Base-by-base conservation (phyloP, 345 rosid genomes). In the Boechera retrofracta region DNA sequence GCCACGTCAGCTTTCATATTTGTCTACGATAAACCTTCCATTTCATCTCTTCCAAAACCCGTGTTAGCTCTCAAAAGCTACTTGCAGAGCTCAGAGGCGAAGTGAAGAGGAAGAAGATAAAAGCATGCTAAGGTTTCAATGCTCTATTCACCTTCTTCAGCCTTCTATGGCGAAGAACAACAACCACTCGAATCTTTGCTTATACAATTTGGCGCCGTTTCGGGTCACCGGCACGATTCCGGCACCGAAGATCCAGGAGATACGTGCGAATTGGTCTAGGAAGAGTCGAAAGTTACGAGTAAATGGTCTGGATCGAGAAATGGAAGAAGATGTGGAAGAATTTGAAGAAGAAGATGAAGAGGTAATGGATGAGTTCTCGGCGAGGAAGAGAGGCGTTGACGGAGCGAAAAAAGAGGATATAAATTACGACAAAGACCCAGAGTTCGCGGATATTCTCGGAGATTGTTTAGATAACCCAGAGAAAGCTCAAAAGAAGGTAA, bases 391-490 rank as follows among this genome's bases (percentile, higher is more conserved):
- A 61, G 67, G 77, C 13, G 77, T 76, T 28, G 87, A 73, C 48
- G 49, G 83, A 71, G 87, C 89, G 45, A 79, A 83, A 33, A 82
- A 78, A 58, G 86, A 83, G 4, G 87, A 85, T 33, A 85, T 75
- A 26, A 83, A 87, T 58, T 90, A 84, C 73, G 98, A 94, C 56
- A 90, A 78, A 73, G 92, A 94, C 79, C 98, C 97, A 2, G 97
- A 92, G 71, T 89, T 89, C 55, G 97, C 97, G 16, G 95, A 91
- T 31, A 92, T 94, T 78, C 76, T 94, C 0, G 97, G 97, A 21
- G 85, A 80, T 74, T 84, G 86, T 76, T 82, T 91, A 5, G 90
- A 87, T 75, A 89, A 92, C 71, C 98, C 97, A 29, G 75, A 87
- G 65, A 89, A 87, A 78, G 98, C 97, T 56, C 88, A 58, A 18